Percentiles rank a stretch among this genome's conserved stretches.
Conservation (phyloP, 345 rosid species). For the Capsella bursapastoris region DNA sequence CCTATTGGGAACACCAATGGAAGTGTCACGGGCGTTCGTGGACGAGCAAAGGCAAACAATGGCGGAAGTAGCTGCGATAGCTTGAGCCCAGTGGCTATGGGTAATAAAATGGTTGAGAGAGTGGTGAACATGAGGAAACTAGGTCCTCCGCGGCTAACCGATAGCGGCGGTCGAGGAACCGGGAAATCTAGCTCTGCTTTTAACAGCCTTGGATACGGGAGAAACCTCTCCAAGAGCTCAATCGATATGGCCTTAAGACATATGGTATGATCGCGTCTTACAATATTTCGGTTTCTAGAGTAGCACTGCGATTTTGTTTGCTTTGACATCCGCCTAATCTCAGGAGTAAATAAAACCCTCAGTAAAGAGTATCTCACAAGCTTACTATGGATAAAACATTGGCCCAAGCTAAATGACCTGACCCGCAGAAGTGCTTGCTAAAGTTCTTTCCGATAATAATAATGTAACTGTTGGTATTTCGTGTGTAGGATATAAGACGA, state of each 20-base stretch:
- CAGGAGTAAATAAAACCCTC: not conserved
- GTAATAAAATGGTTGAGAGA: constrained; percentile 89
- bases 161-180: constrained; percentile 33
- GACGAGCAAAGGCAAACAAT: constrained; percentile 37
- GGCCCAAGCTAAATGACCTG: not conserved
- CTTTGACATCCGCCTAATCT: not conserved
- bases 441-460: not conserved
- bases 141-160: constrained; percentile 69
- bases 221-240: constrained; percentile 80
- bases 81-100: constrained; percentile 75
- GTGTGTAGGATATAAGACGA: constrained; percentile 75
- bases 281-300: not conserved
- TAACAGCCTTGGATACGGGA: constrained; percentile 76
- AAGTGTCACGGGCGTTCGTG: constrained; percentile 50
- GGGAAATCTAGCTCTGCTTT: constrained; percentile 50
- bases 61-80: constrained; percentile 47
- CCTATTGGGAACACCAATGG: constrained; percentile 46
- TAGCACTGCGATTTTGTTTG: not conserved
- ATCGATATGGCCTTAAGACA: constrained; percentile 93
- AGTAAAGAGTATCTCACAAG: not conserved
- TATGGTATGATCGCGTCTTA: constrained; percentile 56
- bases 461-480: not conserved
- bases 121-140: constrained; percentile 89
- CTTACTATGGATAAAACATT: not conserved
- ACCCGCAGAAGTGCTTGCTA: not conserved